Evolutionary conservation across 768 basidiomycete species (phyloP).

Genomic region (Mycena latifolia): DNA sequence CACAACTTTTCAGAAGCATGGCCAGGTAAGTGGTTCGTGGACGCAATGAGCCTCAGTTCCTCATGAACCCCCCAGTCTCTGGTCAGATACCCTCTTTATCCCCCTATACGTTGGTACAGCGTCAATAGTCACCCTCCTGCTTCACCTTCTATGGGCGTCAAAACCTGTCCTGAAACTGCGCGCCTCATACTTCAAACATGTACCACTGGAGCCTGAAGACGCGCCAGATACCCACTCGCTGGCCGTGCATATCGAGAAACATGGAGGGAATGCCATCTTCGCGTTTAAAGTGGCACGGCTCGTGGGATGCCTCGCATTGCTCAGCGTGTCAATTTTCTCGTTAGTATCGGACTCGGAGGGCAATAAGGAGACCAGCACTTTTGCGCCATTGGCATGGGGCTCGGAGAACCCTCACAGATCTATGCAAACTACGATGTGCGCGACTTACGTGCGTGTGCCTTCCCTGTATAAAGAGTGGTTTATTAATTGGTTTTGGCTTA

Average conservation of each 20-base stretch:
- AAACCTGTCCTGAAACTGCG: constrained; percentile 11
- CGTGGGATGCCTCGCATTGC: constrained; percentile 37
- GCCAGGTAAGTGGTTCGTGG: constrained; percentile 16
- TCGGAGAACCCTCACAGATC: not conserved
- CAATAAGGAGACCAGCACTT: not conserved
- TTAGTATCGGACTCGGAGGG: constrained; percentile 12
- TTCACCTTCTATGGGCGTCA: constrained; percentile 14
- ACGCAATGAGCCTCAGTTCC: not conserved
- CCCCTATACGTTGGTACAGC: constrained; percentile 9
- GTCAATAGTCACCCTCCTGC: constrained; percentile 3
- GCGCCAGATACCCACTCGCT: constrained; percentile 5
- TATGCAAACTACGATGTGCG: constrained; percentile 6
- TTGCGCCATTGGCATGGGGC: not conserved
- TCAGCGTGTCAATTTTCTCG: constrained; percentile 35
- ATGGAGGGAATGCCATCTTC: constrained; percentile 41
- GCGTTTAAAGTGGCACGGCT: constrained; percentile 39
- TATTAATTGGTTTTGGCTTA: not conserved
- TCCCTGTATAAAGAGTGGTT: not conserved
- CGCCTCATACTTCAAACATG: constrained; percentile 4
- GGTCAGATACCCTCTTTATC: constrained; percentile 18
- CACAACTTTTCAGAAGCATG: too few relatives aligned
- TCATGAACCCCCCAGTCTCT: constrained; percentile 14
- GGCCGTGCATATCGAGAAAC: constrained; percentile 27
- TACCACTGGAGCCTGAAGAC: not conserved
- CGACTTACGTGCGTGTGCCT: constrained; percentile 27